These are phyloP conservation scores for Saccharomyces hybrid DNA, from an alignment of 1,139 yeast species.

Conservation along the genomic window DNA sequence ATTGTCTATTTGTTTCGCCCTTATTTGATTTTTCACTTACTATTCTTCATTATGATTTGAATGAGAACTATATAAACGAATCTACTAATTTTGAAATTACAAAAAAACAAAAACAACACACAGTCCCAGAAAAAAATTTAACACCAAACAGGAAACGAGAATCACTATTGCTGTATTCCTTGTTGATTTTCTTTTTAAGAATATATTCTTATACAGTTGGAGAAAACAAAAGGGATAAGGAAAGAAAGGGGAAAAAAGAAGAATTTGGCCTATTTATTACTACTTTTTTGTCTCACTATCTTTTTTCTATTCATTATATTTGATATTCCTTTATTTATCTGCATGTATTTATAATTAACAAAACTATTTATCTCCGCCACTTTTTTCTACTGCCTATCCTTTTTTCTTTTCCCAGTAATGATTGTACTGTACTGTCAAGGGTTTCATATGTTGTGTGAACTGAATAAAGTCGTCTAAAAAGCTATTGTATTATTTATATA, in stretches of 20 bases:
- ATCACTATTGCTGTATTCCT: not conserved
- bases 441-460: not conserved
- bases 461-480: not conserved
- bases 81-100: not conserved
- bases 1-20: not conserved
- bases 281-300: not conserved
- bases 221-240: not conserved
- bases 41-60: not conserved
- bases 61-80: not conserved
- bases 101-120: not conserved
- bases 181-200: not conserved
- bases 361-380: not conserved
- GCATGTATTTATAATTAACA: not conserved
- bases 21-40: not conserved
- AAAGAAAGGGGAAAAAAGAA: not conserved
- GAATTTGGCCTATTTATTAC: not conserved
- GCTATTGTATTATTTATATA: not conserved
- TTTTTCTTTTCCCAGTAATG: not conserved
- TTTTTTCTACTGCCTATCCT: not conserved
- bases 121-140: not conserved
- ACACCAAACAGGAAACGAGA: not conserved
- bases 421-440: not conserved
- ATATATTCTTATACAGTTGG: not conserved
- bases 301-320: not conserved
- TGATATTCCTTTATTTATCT: constrained; percentile 1